phyloP scores from a whole-genome alignment of 208 protist genomes.

The Wallacemonas sp. region DNA sequence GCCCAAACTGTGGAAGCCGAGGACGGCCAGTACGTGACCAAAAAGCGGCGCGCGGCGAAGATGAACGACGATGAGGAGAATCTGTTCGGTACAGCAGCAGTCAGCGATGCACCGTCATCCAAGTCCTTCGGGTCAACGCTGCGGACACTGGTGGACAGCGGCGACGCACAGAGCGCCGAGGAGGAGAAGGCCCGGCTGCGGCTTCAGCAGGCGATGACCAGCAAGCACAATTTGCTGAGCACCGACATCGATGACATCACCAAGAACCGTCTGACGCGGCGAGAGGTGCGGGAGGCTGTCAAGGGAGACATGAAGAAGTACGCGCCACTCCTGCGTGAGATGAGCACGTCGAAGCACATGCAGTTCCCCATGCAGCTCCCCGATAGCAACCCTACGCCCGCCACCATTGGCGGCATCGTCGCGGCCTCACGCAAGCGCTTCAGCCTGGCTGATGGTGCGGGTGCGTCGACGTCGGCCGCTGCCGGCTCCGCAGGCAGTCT shows the following conservation, averaged over 20 bases:
- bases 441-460: conserved; percentile 19
- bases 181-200: conserved; percentile 32
- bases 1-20: conserved; percentile 29
- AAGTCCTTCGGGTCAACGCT: conserved; percentile 34
- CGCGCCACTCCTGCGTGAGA: conserved; percentile 66
- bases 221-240: conserved; percentile 71
- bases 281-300: conserved; percentile 66
- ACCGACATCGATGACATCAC: conserved; percentile 73
- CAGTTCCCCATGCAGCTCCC: conserved; percentile 77
- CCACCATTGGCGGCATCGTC: conserved; percentile 75
- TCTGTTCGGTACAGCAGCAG: conserved; percentile 45
- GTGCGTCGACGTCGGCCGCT: background rate
- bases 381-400: conserved; percentile 69
- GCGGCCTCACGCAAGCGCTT: conserved; percentile 32
- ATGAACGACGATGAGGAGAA: conserved; percentile 64
- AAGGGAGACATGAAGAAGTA: conserved; percentile 79
- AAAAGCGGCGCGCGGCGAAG: conserved; percentile 40
- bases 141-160: conserved; percentile 41
- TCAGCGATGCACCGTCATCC: conserved; percentile 36
- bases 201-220: conserved; percentile 53
- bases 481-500: conserved; percentile 50
- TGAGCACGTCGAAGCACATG: conserved; percentile 68
- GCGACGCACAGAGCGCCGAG: conserved; percentile 21
- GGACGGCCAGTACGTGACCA: conserved; percentile 32
- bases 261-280: conserved; percentile 59